Percentiles rank a stretch among this genome's conserved stretches.
Evolutionary conservation across 352 stramenopile species (phyloP).

Genomic region (Phytopythium cucurbitacearum): DNA sequence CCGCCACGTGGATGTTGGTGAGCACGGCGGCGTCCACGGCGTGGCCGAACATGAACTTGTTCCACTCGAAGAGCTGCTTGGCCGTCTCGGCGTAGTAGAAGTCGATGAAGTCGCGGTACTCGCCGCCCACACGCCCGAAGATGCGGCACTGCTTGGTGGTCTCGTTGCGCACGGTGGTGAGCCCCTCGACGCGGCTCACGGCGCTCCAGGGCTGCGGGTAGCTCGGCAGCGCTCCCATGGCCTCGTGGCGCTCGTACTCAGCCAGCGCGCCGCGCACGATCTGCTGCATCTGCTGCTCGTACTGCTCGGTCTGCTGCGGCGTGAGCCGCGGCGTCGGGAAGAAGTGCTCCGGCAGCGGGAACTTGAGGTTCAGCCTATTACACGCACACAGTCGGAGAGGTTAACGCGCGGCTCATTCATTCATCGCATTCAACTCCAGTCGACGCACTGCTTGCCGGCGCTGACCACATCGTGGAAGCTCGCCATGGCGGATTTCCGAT

Average conservation of each 20-base stretch:
- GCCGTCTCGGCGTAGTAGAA: slow-evolving; percentile 66
- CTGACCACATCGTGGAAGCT: no score
- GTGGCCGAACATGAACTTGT: slow-evolving; percentile 64
- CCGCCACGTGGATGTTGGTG: slow-evolving; percentile 62
- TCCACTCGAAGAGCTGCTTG: slow-evolving; percentile 58
- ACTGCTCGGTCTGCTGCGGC: slow-evolving; percentile 19
- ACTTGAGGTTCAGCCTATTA: slow-evolving; percentile 8
- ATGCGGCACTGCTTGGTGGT: slow-evolving; percentile 36
- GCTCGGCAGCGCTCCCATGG: slow-evolving; percentile 22
- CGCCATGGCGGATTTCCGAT: no score
- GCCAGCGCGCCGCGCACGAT: slow-evolving; percentile 23
- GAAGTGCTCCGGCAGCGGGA: slow-evolving; percentile 33
- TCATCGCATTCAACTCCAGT: no score
- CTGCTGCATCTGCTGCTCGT: slow-evolving; percentile 24
- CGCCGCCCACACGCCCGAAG: slow-evolving; percentile 47
- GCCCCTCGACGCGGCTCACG: slow-evolving; percentile 18
- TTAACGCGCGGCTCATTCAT: no score
- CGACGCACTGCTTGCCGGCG: no score
- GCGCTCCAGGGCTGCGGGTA: slow-evolving; percentile 24
- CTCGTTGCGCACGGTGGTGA: slow-evolving; percentile 32
- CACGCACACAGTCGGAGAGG: neutral
- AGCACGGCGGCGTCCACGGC: slow-evolving; percentile 67
- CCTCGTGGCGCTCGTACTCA: slow-evolving; percentile 30
- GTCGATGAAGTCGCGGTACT: slow-evolving; percentile 62
- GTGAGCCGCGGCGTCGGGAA: slow-evolving; percentile 31